Evolutionary conservation across 768 basidiomycete genomes (phyloP), one percentile per base, ranked within the genome.

Genomic region (Podaxis sp.): DNA sequence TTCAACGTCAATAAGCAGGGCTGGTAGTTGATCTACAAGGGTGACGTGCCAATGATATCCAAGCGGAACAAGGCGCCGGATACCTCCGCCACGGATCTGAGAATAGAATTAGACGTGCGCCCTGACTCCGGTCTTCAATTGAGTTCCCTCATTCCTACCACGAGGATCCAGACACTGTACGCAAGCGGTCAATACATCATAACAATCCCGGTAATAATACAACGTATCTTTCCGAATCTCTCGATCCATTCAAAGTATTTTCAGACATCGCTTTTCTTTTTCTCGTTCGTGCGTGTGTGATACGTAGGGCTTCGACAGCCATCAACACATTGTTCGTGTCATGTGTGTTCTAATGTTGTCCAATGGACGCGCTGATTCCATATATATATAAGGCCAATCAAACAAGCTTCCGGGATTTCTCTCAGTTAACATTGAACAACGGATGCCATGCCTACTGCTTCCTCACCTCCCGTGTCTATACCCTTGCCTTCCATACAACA

Each of bases 111-210:
- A 11, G 42, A 28, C 12, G 30, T 44, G 24, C 15, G 30, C 57
- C 42, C 44, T 44, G 57, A 30, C 13, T 57, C 44, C 57, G 57
- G 57, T 39, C 22, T 46, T 46, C 40, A 46, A 57, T 44, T 57
- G 44, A 44, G 15, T 44, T 30, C 57, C 57, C 57, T 44, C 40
- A 30, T 42, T 46, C 38, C 22, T 26, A 17, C 40, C 57, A 48
- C 42, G 57, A 57, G 57, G 57, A 46, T 57, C 57, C 28, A 42
- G 26, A n/a, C 44, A 46, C n/a, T 6, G 44, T 2, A 17, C 19
- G 8, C 7, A 8, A 19, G n/a, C 6, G 44, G 19, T 46, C n/a
- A 46, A 17, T 15, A 19, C 17, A 17, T n/a, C 44, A 19, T n/a
- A 9, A 46, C 44, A 46, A 46, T n/a, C 22, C 44, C 7, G 44